phyloP scores from a whole-genome alignment of 805 yeast genomes.

The Saturnispora sanitii region DNA sequence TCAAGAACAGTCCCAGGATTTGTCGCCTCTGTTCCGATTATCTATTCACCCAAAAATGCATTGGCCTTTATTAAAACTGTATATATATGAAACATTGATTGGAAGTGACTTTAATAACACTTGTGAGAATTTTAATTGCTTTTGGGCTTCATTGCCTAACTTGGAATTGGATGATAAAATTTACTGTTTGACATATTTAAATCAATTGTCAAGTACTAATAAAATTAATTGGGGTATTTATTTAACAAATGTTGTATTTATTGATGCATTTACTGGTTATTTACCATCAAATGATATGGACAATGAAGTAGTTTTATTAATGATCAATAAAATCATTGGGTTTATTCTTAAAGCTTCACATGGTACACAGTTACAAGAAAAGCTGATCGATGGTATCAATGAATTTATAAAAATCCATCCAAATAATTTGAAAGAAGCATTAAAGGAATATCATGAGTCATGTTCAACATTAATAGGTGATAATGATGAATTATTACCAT shows the following conservation, averaged over 20 bases:
- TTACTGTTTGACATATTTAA: conserved; percentile 20
- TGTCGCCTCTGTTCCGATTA: conserved; percentile 13
- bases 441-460: background rate
- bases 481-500: background rate
- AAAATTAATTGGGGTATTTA: conserved; percentile 20
- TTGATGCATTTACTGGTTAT: conserved; percentile 14
- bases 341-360: background rate
- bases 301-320: conserved; percentile 11
- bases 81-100: conserved; percentile 22
- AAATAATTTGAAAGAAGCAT: background rate
- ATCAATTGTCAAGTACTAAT: conserved; percentile 14
- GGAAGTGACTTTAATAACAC: conserved; percentile 20
- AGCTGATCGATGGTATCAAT: background rate
- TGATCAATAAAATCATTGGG: conserved; percentile 17
- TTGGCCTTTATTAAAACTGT: conserved; percentile 14
- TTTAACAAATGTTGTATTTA: conserved; percentile 11
- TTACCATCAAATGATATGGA: conserved; percentile 1
- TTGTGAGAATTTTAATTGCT: conserved; percentile 18
- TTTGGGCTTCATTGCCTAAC: conserved; percentile 16
- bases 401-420: background rate
- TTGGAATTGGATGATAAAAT: conserved; percentile 17
- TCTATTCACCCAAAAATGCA: conserved; percentile 14
- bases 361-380: conserved; percentile 12
- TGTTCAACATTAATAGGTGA: conserved; percentile 3
- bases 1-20: conserved; percentile 12